Evolutionary conservation across 2,329 filamentous ascomycete species (phyloP).

Genomic region (Botrytis hyacinthi): DNA sequence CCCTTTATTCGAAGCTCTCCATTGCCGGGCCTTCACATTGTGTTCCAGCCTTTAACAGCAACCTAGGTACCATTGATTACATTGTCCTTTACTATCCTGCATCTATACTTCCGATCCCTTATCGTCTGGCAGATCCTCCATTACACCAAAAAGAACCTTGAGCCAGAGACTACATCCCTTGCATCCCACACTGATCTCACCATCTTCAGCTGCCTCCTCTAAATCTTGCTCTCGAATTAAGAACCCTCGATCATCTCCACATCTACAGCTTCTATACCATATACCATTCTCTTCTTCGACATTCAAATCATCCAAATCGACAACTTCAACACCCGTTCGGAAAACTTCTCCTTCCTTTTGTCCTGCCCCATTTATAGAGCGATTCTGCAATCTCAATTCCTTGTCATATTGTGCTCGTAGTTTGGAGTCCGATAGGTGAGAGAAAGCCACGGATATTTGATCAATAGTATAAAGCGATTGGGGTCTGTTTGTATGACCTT

Average conservation of each 20-base stretch:
- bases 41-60: slow-evolving; percentile 12
- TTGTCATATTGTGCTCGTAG: slow-evolving; percentile 55
- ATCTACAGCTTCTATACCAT: slow-evolving; percentile 61
- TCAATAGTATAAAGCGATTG: slow-evolving; percentile 52
- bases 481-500: slow-evolving; percentile 21
- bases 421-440: slow-evolving; percentile 51
- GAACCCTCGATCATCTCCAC: slow-evolving; percentile 62
- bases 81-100: slow-evolving; percentile 4
- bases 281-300: slow-evolving; percentile 47
- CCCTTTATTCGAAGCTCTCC: background rate
- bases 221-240: slow-evolving; percentile 58
- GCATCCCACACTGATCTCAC: slow-evolving; percentile 63
- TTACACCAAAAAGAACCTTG: slow-evolving; percentile 60
- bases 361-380: slow-evolving; percentile 26
- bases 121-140: slow-evolving; percentile 39
- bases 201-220: slow-evolving; percentile 55
- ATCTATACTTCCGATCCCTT: slow-evolving; percentile 16
- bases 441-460: slow-evolving; percentile 61
- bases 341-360: slow-evolving; percentile 39
- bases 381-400: slow-evolving; percentile 40
- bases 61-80: background rate
- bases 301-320: slow-evolving; percentile 64
- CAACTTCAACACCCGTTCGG: slow-evolving; percentile 59
- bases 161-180: slow-evolving; percentile 66
- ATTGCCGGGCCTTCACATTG: background rate